These are phyloP conservation scores for Aureobasidium leucospermi DNA, from an alignment of 2,329 filamentous ascomycete species.

Conservation along the genomic window DNA sequence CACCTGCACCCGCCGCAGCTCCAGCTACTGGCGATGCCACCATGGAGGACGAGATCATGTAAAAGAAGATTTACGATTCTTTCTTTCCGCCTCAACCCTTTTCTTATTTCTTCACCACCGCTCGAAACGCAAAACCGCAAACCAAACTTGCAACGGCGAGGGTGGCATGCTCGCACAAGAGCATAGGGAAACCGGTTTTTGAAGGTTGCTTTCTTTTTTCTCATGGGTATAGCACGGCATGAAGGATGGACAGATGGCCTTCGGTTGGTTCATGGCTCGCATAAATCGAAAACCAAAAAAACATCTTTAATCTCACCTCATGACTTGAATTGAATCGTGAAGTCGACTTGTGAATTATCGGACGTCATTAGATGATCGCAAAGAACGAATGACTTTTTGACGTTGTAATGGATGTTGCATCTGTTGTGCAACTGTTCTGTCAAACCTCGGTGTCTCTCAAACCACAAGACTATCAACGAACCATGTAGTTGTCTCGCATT, in stretches of 20 bases:
- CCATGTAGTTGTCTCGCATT: no score
- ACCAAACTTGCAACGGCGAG: background rate
- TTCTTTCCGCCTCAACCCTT: background rate
- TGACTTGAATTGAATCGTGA: background rate
- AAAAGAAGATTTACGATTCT: slow-evolving; percentile 21
- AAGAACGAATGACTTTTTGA: background rate
- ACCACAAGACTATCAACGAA: no score
- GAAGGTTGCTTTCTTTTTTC: background rate
- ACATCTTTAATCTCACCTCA: background rate
- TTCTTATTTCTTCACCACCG: background rate
- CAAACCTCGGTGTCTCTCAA: no score
- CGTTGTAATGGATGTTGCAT: no score
- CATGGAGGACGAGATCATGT: slow-evolving; percentile 50
- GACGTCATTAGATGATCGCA: background rate
- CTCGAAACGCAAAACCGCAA: background rate
- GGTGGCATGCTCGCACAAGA: background rate
- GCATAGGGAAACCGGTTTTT: background rate
- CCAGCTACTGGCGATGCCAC: slow-evolving; percentile 43
- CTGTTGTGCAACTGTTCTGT: no score
- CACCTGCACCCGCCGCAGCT: slow-evolving; percentile 36
- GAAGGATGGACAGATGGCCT: background rate
- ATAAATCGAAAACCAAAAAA: background rate
- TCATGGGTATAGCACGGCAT: background rate
- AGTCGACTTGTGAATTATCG: background rate
- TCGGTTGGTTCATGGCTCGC: background rate